Percentiles rank a stretch among this genome's conserved stretches.
These are phyloP conservation scores for Entrophospora sp. DNA, from an alignment of 192 early-diverging fungal genomes.

Conservation along the genomic window DNA sequence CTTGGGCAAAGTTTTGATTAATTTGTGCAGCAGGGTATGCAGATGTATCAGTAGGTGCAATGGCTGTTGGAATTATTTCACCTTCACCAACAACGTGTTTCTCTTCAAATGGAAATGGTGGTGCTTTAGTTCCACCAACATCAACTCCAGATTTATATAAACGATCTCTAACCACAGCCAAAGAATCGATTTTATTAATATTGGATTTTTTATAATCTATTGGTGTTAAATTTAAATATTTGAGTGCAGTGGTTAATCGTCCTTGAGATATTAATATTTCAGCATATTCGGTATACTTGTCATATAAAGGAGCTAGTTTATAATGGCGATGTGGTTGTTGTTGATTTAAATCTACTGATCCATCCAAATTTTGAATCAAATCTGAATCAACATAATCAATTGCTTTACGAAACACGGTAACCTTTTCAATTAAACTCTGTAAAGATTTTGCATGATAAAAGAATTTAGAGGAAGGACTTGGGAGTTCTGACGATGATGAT, in stretches of 20 bases:
- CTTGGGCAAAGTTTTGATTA: constrained; percentile 16
- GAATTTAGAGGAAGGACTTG: no score
- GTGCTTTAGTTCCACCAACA: constrained; percentile 31
- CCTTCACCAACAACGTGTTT: constrained; percentile 42
- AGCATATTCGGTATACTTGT: constrained; percentile 84
- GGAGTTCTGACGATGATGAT: neutral
- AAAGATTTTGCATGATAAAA: constrained; percentile 48
- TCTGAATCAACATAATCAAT: constrained; percentile 83
- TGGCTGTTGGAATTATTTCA: constrained; percentile 20
- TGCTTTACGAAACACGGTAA: constrained; percentile 87
- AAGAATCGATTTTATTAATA: constrained; percentile 31
- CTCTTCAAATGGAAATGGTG: constrained; percentile 58
- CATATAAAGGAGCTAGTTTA: constrained; percentile 65
- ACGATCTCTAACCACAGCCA: constrained; percentile 69
- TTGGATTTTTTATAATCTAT: constrained; percentile 38
- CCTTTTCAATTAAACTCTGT: constrained; percentile 80
- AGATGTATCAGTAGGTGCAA: constrained; percentile 3
- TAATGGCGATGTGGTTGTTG: no score
- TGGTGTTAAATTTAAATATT: constrained; percentile 73
- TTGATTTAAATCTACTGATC: constrained; percentile 28
- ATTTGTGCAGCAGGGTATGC: constrained; percentile 22
- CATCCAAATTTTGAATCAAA: constrained; percentile 37
- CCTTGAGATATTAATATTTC: constrained; percentile 68
- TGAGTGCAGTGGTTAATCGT: constrained; percentile 60
- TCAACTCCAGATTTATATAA: constrained; percentile 47